Conservation (phyloP, 495 filamentous ascomycete genomes). For the Terfezia boudieri region DNA sequence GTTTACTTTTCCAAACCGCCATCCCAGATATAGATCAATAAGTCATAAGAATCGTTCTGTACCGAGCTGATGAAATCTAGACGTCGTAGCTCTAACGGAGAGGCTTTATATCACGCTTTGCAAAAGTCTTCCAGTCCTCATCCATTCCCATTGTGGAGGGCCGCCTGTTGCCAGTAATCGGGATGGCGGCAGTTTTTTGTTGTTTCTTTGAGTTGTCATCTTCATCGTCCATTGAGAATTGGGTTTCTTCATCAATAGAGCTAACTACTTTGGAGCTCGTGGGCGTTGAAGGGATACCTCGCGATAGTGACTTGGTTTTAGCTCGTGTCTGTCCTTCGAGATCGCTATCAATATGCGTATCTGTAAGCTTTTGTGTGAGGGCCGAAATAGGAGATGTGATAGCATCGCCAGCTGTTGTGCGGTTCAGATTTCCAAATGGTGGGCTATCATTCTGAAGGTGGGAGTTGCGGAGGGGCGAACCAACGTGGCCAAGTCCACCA, state of each 20-base stretch:
- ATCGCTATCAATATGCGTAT: slow-evolving; percentile 21
- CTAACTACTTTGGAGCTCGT: slow-evolving; percentile 16
- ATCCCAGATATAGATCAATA: neutral
- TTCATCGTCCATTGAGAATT: slow-evolving; percentile 18
- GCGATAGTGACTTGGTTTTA: slow-evolving; percentile 15
- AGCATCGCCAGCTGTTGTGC: slow-evolving; percentile 30
- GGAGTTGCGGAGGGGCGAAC: slow-evolving; percentile 84
- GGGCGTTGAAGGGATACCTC: slow-evolving; percentile 19
- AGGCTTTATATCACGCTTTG: neutral
- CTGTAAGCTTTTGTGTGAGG: slow-evolving; percentile 23
- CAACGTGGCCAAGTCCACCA: slow-evolving; percentile 65
- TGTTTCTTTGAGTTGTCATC: slow-evolving; percentile 6
- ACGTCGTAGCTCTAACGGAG: neutral
- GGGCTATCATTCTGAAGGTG: slow-evolving; percentile 40
- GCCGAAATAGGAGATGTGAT: slow-evolving; percentile 23
- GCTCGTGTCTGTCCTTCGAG: slow-evolving; percentile 6
- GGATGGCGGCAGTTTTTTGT: neutral
- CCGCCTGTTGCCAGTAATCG: neutral
- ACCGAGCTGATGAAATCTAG: neutral
- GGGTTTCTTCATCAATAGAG: slow-evolving; percentile 19
- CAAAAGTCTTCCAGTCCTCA: neutral
- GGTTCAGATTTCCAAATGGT: slow-evolving; percentile 35
- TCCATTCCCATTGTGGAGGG: neutral
- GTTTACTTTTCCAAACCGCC: neutral
- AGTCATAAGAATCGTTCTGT: neutral